Conservation (phyloP, 2,329 filamentous ascomycete species). For the Lizonia empirigonia region DNA sequence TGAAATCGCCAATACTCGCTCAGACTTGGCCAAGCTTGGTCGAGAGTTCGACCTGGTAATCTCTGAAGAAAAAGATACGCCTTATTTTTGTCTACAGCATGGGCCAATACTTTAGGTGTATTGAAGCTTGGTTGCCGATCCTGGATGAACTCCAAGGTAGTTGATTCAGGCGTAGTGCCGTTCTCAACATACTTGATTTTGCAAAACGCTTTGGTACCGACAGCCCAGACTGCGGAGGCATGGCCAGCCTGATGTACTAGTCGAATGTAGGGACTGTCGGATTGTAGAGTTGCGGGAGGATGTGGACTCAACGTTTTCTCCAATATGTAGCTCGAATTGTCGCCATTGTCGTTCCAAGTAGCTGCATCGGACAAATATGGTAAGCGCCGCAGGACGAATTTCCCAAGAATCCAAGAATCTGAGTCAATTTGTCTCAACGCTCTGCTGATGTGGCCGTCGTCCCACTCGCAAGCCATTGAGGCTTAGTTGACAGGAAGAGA, state of each 20-base stretch:
- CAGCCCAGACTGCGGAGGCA: constrained; percentile 27
- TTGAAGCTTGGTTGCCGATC: constrained; percentile 15
- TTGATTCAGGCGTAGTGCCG: constrained; percentile 16
- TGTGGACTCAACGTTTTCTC: background rate
- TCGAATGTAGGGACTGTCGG: constrained; percentile 18
- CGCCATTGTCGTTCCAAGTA: constrained; percentile 15
- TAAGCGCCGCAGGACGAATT: constrained; percentile 11
- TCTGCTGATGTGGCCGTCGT: constrained; percentile 16
- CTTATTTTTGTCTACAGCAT: constrained; percentile 25
- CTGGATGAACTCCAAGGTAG: constrained; percentile 16
- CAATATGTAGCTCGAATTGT: constrained; percentile 18
- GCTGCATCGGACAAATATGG: constrained; percentile 4
- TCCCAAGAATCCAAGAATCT: constrained; percentile 18
- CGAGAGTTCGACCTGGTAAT: constrained; percentile 34
- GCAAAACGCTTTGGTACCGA: constrained; percentile 28
- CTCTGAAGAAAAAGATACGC: constrained; percentile 34
- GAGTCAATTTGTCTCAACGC: constrained; percentile 17
- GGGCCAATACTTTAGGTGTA: constrained; percentile 16
- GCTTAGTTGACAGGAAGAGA: background rate
- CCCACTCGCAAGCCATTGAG: background rate
- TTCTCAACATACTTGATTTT: constrained; percentile 25
- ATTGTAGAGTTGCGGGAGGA: background rate
- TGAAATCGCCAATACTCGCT: constrained; percentile 24
- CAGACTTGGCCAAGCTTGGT: constrained; percentile 32
- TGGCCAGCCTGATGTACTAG: constrained; percentile 29